phyloP scores from a whole-genome alignment of 495 filamentous ascomycete genomes.

The Penicillium flavigenum region DNA sequence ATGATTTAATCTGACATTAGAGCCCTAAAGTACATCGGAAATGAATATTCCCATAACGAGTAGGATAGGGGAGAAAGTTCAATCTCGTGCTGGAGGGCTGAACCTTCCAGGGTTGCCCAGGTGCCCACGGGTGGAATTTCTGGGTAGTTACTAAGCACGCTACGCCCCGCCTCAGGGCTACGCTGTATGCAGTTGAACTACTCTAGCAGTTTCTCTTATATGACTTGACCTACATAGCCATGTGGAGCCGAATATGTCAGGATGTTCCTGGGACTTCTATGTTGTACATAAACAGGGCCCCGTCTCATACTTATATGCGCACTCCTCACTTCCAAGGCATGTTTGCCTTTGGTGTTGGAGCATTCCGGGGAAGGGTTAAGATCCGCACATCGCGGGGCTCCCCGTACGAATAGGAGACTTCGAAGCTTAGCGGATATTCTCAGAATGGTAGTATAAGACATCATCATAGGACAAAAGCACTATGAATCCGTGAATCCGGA shows the following conservation, averaged over 20 bases:
- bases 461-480: not conserved
- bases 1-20: too few species aligned
- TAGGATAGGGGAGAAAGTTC: not conserved
- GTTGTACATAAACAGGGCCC: not conserved
- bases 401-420: constrained; percentile 2
- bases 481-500: not conserved
- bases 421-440: not conserved
- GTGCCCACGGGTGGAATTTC: not conserved
- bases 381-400: not conserved
- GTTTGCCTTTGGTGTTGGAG: constrained; percentile 11
- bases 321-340: constrained; percentile 13
- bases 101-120: not conserved
- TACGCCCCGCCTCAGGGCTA: not conserved
- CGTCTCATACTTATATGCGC: not conserved
- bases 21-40: too few species aligned
- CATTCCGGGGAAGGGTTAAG: not conserved
- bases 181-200: not conserved
- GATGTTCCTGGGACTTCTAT: not conserved
- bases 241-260: constrained; percentile 5
- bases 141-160: not conserved
- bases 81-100: not conserved
- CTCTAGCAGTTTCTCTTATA: not conserved
- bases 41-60: not conserved
- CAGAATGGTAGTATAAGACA: not conserved
- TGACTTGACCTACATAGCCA: not conserved